Conservation (phyloP, 345 rosid species). For the Eucalyptus sideroxylon region DNA sequence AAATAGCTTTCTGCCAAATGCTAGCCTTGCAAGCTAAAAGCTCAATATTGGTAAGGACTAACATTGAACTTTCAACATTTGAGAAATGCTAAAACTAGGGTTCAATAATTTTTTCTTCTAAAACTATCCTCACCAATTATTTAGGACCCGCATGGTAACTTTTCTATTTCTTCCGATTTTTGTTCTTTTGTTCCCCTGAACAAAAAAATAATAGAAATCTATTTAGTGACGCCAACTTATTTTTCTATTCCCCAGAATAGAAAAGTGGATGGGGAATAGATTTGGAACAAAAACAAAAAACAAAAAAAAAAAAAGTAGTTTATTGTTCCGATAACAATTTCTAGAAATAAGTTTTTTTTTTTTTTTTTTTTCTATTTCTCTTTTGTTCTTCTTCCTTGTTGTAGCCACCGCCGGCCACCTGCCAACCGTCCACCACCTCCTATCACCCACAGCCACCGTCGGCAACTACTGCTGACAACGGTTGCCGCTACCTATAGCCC, state of each 20-base stretch:
- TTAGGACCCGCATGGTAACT: fast-evolving
- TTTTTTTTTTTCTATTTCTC: too few relatives aligned
- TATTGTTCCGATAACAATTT: fast-evolving
- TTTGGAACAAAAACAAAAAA: fast-evolving
- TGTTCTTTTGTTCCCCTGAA: fast-evolving
- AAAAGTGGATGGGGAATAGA: fast-evolving
- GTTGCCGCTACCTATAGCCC: too few relatives aligned
- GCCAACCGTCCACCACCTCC: fast-evolving
- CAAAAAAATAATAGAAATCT: fast-evolving
- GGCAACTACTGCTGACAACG: fast-evolving
- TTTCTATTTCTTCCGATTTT: fast-evolving
- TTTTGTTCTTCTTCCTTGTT: too few relatives aligned
- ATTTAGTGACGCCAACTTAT: fast-evolving
- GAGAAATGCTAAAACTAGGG: too few relatives aligned
- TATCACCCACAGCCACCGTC: fast-evolving
- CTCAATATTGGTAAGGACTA: too few relatives aligned
- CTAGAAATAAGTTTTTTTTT: too few relatives aligned
- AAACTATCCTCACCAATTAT: too few relatives aligned
- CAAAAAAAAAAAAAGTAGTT: too few relatives aligned
- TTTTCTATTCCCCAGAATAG: fast-evolving
- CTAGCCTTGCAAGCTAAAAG: too few relatives aligned
- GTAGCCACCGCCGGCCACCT: fast-evolving
- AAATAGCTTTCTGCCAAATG: too few relatives aligned
- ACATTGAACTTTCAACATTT: too few relatives aligned
- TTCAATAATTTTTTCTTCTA: too few relatives aligned